Percentiles rank a stretch among this genome's conserved stretches.
Conservation (phyloP, 768 basidiomycete genomes). For the Daedaleopsis nitida region DNA sequence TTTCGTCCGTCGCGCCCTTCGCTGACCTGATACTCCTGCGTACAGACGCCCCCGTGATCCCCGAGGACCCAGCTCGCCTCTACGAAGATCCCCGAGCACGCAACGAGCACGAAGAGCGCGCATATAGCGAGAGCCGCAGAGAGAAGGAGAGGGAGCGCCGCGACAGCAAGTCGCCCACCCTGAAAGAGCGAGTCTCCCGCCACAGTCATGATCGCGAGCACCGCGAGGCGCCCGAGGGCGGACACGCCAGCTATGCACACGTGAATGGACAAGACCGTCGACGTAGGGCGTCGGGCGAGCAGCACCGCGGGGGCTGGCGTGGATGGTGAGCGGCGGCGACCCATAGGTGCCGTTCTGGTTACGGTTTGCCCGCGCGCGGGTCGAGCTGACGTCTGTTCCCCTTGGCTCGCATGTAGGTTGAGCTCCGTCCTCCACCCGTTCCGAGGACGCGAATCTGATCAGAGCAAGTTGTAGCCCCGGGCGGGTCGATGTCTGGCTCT, state of each 20-base stretch:
- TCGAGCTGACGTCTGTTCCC: background rate
- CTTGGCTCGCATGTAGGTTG: constrained; percentile 9
- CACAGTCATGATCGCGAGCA: background rate
- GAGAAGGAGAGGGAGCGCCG: constrained; percentile 2
- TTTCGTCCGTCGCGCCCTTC: too few species aligned
- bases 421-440: constrained; percentile 10
- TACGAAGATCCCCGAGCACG: too few species aligned
- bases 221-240: background rate
- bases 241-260: background rate
- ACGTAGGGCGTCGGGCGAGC: background rate
- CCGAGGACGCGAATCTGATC: constrained; percentile 7
- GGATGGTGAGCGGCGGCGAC: constrained; percentile 20
- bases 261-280: too few species aligned
- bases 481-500: background rate
- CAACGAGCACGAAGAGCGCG: background rate
- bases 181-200: background rate
- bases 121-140: background rate
- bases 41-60: too few species aligned
- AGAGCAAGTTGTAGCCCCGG: background rate
- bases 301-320: constrained; percentile 15
- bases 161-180: background rate
- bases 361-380: background rate
- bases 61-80: too few species aligned
- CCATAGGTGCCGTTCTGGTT: constrained; percentile 16
- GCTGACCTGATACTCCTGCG: too few species aligned